A percentile compares a stretch with the other conserved stretches of the same genome.
Evolutionary conservation across 331 rosid genomes (phyloP).

Genomic region (Pyracantha coccinea): DNA sequence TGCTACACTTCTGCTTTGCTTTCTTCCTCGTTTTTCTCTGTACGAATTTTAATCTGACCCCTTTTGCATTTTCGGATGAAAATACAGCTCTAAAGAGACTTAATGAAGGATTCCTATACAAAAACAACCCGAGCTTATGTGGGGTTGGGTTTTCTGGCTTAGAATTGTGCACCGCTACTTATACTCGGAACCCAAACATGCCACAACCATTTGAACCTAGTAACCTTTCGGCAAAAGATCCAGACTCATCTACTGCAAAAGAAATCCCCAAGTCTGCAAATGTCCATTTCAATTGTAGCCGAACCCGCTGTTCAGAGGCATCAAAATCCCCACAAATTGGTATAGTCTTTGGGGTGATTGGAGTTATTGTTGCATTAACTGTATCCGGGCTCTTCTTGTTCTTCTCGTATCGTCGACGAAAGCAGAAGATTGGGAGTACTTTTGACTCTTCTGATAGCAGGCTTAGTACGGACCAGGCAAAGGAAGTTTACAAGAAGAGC

Average conservation of each 20-base stretch:
- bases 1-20: neutral
- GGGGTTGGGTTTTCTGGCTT: conserved; percentile 31
- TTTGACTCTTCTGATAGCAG: conserved; percentile 23
- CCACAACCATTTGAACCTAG: conserved; percentile 67
- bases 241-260: conserved; percentile 41
- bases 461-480: conserved; percentile 25
- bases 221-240: conserved; percentile 29
- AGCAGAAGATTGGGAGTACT: conserved; percentile 35
- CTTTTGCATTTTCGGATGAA: neutral
- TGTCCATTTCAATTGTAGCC: conserved; percentile 30
- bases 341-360: conserved; percentile 40
- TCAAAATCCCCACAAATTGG: conserved; percentile 43
- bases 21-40: neutral
- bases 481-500: conserved; percentile 24
- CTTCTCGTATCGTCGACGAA: conserved; percentile 20
- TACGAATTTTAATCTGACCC: neutral
- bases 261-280: conserved; percentile 46
- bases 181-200: conserved; percentile 34
- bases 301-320: conserved; percentile 33
- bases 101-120: conserved; percentile 24
- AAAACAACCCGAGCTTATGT: conserved; percentile 28
- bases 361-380: conserved; percentile 25
- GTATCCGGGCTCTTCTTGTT: conserved; percentile 24
- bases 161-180: conserved; percentile 31
- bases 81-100: conserved; percentile 31